Evolutionary conservation across 208 protist species (phyloP), one percentile per base, ranked within the genome.

Genomic region (Wallacemonas sp.): DNA sequence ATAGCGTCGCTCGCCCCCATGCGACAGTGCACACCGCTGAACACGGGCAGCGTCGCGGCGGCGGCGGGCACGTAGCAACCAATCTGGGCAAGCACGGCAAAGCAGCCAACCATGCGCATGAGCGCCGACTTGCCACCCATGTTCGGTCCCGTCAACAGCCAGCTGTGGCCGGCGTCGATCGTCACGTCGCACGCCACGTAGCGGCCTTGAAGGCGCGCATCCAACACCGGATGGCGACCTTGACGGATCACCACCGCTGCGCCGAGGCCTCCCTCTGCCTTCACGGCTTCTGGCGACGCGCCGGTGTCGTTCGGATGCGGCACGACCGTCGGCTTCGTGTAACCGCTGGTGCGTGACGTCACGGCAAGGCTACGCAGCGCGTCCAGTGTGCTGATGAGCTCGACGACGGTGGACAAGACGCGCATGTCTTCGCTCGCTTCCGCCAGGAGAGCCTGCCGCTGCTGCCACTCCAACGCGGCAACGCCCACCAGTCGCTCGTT

Each of bases 71-170:
- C 96, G 78, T 91, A 97, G 45, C 80, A 97, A 33, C 98, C 98
- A 26, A 98, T 70, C 71, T 99, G 98, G 6, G 96, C 91, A 68
- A 99, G 64, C 8, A 99, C 68, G 15, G 76, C 81, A 65, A 98
- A 97, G 3, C 86, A 34, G n/a, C 91, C 97, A 6, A 97, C 84
- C 86, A 93, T 94, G 37, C 92, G 89, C 83, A 97, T 93, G 26
- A 95, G 76, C 19, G 95, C 97, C 9, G 82, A 94, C 73, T 98
- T 98, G 8, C 97, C 97, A 30, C 94, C 94, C 96, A 98, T 98
- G 74, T 98, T 98, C 0, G 97, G 91, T 0, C 97, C 97, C 21
- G 95, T 98, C 41, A 98, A 72, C 30, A 97, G 70, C 79, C 84
- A 93, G 46, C 81, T 73, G 22, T 85, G 83, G 13, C 78, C 75